A percentile compares a stretch with the other conserved stretches of the same genome.
phyloP scores from a whole-genome alignment of 768 basidiomycete genomes.

The Boletus subcaerulescens region DNA sequence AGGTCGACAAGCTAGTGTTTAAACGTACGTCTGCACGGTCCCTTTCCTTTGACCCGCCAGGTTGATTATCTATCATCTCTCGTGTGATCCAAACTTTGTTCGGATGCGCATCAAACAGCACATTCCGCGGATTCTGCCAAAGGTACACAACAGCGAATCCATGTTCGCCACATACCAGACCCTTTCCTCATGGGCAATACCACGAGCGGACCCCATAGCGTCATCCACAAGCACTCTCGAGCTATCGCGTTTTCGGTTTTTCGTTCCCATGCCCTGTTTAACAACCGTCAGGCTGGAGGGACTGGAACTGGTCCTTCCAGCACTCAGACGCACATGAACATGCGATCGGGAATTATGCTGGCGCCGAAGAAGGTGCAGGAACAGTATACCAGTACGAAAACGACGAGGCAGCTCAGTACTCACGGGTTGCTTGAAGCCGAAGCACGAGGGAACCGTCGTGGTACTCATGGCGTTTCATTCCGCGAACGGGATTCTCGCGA shows the following conservation, averaged over 20 bases:
- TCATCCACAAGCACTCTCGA: slow-evolving; percentile 81
- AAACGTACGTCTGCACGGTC: slow-evolving; percentile 30
- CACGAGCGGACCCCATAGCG: slow-evolving; percentile 56
- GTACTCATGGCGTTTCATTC: slow-evolving; percentile 9
- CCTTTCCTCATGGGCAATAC: slow-evolving; percentile 41
- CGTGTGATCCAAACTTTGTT: neutral
- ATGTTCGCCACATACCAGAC: slow-evolving; percentile 54
- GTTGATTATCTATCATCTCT: neutral
- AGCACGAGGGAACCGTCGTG: slow-evolving; percentile 17
- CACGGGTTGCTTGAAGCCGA: slow-evolving; percentile 62
- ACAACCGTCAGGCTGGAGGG: slow-evolving; percentile 14
- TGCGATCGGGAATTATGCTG: slow-evolving; percentile 50
- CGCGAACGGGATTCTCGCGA: slow-evolving; percentile 22
- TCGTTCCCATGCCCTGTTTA: slow-evolving; percentile 47
- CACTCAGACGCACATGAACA: slow-evolving; percentile 25
- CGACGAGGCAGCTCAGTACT: slow-evolving; percentile 63
- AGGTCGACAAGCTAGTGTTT: slow-evolving; percentile 46
- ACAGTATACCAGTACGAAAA: slow-evolving; percentile 72
- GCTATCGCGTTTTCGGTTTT: slow-evolving; percentile 78
- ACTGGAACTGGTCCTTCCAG: slow-evolving; percentile 1
- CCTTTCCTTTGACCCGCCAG: slow-evolving; percentile 17
- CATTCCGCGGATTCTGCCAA: slow-evolving; percentile 48
- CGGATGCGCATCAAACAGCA: slow-evolving; percentile 23
- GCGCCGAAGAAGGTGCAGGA: slow-evolving; percentile 76
- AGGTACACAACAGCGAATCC: slow-evolving; percentile 66